Evolutionary conservation across 2,329 filamentous ascomycete genomes (phyloP), one percentile per base, ranked within the genome.

Genomic region (Cercospora sp.): DNA sequence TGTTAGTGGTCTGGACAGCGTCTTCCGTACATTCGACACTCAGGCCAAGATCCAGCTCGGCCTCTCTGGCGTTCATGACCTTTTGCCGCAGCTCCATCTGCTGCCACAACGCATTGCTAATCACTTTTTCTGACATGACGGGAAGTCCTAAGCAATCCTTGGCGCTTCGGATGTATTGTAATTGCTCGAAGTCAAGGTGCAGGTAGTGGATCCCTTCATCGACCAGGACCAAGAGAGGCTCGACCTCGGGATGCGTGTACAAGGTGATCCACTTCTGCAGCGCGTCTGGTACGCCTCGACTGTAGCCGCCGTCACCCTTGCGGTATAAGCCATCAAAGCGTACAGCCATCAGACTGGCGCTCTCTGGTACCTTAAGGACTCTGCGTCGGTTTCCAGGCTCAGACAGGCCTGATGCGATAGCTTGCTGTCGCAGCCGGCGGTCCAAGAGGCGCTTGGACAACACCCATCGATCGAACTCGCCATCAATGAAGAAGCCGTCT

Each of bases 121-220:
- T 83, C 58, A 87, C 84, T 64, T 82, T 82, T 62, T 87, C 85
- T 1, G 85, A 84, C 75, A 87, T 80, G 36, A 87, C 81, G 2
- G 85, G 85, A 2, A 87, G 75, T 3, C 85, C 85, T 59, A 88
- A 81, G 13, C 83, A 77, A 71, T 88, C 86, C 55, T 82, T 81
- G 23, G 85, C 80, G 60, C 75, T 78, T 10, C 82, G 81, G 64
- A 88, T 87, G 71, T 82, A 84, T 68, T 87, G 84, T 8, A 88
- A 76, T 68, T 87, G 85, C 71, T 88, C 86, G 68, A 87, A 87
- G 40, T 85, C 83, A 72, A 88, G 81, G 73, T 88, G 86, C 3
- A 87, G 80, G 75, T 87, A 88, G 73, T 88, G 85, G 8, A 88
- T 86, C 0, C 86, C 86, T 76, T 87, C 84, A 66, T 88, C 85